These are phyloP conservation scores for sweet orange (Citrus sinensis) DNA, from an alignment of 345 rosid species.

Conservation along the genomic window DVS_A1.0 CM039163.1:1134501-1135000, in stretches of 20 bases:
- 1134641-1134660: background rate
- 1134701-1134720: no score
- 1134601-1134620: background rate
- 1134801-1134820: background rate
- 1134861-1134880: background rate
- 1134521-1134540: background rate
- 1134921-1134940: background rate
- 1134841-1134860: background rate
- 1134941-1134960: background rate
- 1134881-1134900: no score
- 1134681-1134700: no score
- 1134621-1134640: background rate
- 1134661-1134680: no score
- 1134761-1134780: no score
- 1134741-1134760: no score
- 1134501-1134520: background rate
- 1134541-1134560: background rate
- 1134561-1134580: slow-evolving; percentile 12
- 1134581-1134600: background rate
- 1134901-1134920: no score
- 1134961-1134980: background rate
- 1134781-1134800: no score
- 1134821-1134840: background rate
- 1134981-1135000: background rate
- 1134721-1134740: no score